These are phyloP conservation scores for Aspergillus kassunensis DNA, from an alignment of 495 filamentous ascomycete genomes.

Conservation along the genomic window DNA sequence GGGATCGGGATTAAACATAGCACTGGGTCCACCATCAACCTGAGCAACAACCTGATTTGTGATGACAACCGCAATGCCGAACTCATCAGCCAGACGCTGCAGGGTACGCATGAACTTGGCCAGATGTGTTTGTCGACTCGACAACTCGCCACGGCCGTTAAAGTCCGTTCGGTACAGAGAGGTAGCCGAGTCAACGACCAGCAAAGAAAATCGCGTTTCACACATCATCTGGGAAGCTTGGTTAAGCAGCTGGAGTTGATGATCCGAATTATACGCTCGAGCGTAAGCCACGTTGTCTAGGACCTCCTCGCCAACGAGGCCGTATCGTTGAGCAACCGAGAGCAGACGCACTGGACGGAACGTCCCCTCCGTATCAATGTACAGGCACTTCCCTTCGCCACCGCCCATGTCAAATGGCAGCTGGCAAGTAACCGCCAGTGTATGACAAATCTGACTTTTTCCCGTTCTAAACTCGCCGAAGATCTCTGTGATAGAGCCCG, in stretches of 20 bases:
- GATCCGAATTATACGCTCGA: constrained; percentile 95
- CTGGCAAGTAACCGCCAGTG: constrained; percentile 96
- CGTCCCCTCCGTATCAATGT: constrained; percentile 97
- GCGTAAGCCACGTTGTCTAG: constrained; percentile 98
- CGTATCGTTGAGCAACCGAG: constrained; percentile 88
- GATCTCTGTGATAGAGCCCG: constrained; percentile 95
- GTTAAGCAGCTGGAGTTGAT: constrained; percentile 90
- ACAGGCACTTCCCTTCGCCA: constrained; percentile 97
- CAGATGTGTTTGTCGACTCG: constrained; percentile 82
- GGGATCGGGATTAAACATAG: constrained; percentile 98
- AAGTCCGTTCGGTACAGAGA: constrained; percentile 96
- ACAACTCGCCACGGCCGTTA: constrained; percentile 87
- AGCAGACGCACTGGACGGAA: constrained; percentile 90
- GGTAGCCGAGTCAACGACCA: constrained; percentile 93
- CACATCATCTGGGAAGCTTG: constrained; percentile 99
- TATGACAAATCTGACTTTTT: constrained; percentile 98
- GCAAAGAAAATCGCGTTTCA: constrained; percentile 91
- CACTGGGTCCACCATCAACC: constrained; percentile 88
- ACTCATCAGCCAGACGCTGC: constrained; percentile 92
- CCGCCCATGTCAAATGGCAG: constrained; percentile 98
- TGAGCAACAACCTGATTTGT: constrained; percentile 98
- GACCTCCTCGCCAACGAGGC: constrained; percentile 92
- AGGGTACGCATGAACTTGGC: constrained; percentile 96
- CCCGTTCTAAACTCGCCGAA: constrained; percentile 98
- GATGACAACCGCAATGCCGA: constrained; percentile 97